Evolutionary conservation across 2,329 filamentous ascomycete genomes (phyloP), one percentile per base, ranked within the genome.

Genomic region (Phyllosticta citriasiana): DNA sequence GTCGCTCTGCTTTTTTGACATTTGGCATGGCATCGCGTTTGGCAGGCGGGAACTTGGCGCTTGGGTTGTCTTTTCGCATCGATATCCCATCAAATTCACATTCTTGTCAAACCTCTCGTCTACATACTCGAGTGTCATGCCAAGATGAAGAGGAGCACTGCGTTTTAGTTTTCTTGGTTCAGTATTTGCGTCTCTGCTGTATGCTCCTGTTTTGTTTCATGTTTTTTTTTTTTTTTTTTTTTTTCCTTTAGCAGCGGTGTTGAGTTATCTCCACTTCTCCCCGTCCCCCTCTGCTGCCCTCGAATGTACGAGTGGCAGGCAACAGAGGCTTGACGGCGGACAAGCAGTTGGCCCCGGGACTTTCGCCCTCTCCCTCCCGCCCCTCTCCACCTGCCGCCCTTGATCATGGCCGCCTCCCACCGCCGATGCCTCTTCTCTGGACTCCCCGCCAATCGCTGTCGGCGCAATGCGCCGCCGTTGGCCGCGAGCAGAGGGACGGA

Each of bases 291-390:
- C 63, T 52, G 64, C 60, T 56, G 57, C 40, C 40, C 40, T 47
- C 40, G 14, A 6, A n/a, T 47, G 40, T 6, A n/a, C 40, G 65
- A 56, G 64, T 61, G 58, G 61, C 40, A 47, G 40, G 4, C 12
- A 1, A 47, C 40, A 47, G 40, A 47, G 40, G 40, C 40, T 47
- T 47, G 40, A n/a, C 40, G 40, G 40, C 14, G 40, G 40, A 47
- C 40, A 63, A 55, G 60, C 60, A 62, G 59, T 61, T 58, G 62
- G 57, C 52, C 25, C 26, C 22, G 62, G 55, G 54, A 63, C 59
- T 59, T 61, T 61, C 58, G 71, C 69, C 71, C 73, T 72, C 72
- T 71, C 70, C 75, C 74, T 74, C 77, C 78, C 67, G 76, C 66
- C 71, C 73, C 77, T 76, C 76, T 72, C 69, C 70, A 67, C 66